phyloP scores from a whole-genome alignment of 140 eudicot genomes.

The Anethum foeniculum region DNA sequence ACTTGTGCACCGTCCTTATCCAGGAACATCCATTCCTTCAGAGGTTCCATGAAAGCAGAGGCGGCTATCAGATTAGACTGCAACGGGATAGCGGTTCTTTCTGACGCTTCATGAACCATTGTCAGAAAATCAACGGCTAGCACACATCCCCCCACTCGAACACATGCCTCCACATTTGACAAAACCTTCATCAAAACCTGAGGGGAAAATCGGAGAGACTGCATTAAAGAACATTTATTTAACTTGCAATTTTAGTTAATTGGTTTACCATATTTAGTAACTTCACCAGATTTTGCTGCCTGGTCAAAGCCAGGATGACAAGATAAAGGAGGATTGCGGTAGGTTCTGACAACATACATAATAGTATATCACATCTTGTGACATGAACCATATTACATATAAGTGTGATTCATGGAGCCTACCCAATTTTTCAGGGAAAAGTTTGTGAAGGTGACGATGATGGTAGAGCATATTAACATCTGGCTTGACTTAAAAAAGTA shows the following conservation, averaged over 20 bases:
- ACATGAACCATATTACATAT: not conserved
- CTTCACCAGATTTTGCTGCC: not conserved
- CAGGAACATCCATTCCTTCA: conserved; percentile 78
- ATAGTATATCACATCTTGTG: not conserved
- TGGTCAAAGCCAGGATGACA: conserved; percentile 2
- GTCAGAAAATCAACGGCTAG: conserved; percentile 90
- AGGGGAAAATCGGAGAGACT: conserved; percentile 9
- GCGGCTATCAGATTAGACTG: conserved; percentile 95
- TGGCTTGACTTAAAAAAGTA: not conserved
- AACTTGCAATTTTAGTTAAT: not conserved
- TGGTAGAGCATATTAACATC: not conserved
- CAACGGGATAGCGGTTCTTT: conserved; percentile 92
- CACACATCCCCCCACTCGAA: conserved; percentile 95
- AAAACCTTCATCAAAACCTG: conserved; percentile 92
- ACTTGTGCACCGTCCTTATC: conserved; percentile 70
- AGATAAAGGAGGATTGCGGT: not conserved
- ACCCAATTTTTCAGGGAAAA: not conserved
- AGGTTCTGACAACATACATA: not conserved
- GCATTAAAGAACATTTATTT: not conserved
- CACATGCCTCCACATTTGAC: conserved; percentile 89
- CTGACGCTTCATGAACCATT: conserved; percentile 87
- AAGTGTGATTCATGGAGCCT: not conserved
- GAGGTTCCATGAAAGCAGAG: conserved; percentile 94
- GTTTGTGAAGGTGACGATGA: not conserved
- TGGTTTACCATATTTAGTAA: not conserved